Percentiles rank a stretch among this genome's conserved stretches.
Evolutionary conservation across 441 rosid genomes (phyloP).

Genomic region (Capsella rubella): DNA sequence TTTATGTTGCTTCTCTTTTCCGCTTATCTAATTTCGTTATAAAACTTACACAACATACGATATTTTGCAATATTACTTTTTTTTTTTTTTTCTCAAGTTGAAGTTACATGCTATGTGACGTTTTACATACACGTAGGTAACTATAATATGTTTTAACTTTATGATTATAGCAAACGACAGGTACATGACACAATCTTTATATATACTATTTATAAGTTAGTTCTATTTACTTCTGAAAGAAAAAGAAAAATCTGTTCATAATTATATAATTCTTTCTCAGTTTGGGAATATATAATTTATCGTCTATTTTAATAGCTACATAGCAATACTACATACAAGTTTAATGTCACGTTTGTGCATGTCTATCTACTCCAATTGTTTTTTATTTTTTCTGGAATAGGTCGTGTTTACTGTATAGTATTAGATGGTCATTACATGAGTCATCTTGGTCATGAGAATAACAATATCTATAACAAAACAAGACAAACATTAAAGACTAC

Average conservation of each 20-base stretch:
- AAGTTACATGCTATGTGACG: background rate
- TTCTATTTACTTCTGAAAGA: too few species aligned
- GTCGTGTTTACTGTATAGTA: background rate
- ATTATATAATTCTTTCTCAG: too few species aligned
- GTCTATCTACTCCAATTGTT: background rate
- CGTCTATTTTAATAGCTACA: background rate
- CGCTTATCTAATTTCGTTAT: background rate
- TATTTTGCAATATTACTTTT: background rate
- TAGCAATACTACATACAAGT: background rate
- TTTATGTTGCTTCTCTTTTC: background rate
- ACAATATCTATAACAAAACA: background rate
- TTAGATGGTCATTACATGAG: background rate
- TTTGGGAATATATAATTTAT: too few species aligned
- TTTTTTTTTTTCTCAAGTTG: background rate
- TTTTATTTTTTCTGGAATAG: background rate
- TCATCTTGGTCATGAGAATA: background rate
- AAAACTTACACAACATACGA: constrained; percentile 6
- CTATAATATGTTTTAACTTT: background rate
- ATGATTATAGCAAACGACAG: too few species aligned
- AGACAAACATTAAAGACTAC: background rate
- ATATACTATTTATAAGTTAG: too few species aligned
- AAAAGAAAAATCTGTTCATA: too few species aligned
- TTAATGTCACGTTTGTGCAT: background rate
- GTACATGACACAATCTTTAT: too few species aligned
- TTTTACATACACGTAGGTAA: background rate